Percentiles rank a stretch among this genome's conserved stretches.
These are phyloP conservation scores for Hypericum androsaemum DNA, from an alignment of 345 rosid species.

Conservation along the genomic window DNA sequence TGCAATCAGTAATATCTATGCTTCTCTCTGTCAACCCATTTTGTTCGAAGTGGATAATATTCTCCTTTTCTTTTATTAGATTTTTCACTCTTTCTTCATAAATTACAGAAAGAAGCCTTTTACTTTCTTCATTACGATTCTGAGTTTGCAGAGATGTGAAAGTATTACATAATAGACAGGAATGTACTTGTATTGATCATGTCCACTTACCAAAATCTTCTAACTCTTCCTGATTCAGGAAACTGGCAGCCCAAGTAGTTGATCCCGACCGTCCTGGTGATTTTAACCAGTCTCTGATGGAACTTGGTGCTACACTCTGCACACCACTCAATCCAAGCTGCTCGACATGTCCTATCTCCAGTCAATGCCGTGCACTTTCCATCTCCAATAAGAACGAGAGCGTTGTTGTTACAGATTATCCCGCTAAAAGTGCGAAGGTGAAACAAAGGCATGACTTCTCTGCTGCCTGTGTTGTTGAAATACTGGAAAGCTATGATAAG, in stretches of 20 bases:
- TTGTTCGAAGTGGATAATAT: background rate
- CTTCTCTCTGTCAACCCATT: background rate
- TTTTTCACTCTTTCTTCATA: background rate
- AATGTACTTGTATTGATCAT: background rate
- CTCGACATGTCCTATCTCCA: conserved; percentile 66
- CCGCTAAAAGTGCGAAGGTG: conserved; percentile 53
- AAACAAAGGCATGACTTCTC: conserved; percentile 63
- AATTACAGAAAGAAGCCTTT: background rate
- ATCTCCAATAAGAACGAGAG: conserved; percentile 38
- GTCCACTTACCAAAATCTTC: conserved; percentile 7
- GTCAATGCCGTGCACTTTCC: conserved; percentile 56
- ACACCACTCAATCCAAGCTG: conserved; percentile 61
- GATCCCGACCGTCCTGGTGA: conserved; percentile 79
- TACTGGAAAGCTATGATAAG: conserved; percentile 26
- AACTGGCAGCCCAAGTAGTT: conserved; percentile 76
- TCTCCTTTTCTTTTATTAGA: conserved; percentile 3
- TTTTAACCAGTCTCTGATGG: conserved; percentile 93
- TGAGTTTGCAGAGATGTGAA: background rate
- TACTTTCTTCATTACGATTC: background rate
- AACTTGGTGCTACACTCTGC: conserved; percentile 93
- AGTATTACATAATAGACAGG: background rate
- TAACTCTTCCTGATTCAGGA: conserved; percentile 38
- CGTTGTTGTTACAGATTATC: conserved; percentile 59
- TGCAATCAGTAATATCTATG: too few relatives aligned
- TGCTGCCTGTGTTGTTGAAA: conserved; percentile 76